phyloP scores from a whole-genome alignment of 129 eudicot genomes.

The Saposhnikovia divaricata region DNA sequence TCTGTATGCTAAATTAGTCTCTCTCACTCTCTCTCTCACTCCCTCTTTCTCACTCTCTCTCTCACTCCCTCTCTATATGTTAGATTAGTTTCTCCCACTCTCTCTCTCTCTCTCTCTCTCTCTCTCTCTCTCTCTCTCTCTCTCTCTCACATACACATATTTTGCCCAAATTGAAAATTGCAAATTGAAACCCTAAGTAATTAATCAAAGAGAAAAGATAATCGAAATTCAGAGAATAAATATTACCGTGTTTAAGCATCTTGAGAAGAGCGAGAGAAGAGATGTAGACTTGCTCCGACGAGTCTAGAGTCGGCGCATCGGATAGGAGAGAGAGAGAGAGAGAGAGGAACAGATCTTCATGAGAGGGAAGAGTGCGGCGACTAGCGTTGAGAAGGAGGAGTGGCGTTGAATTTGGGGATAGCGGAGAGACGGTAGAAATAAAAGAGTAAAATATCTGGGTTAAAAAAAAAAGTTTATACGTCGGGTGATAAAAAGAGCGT shows the following conservation, averaged over 20 bases:
- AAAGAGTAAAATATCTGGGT: too few species aligned
- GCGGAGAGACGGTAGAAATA: too few species aligned
- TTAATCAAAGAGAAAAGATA: neutral
- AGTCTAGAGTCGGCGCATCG: conserved; percentile 83
- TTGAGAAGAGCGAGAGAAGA: conserved; percentile 89
- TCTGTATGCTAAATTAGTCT: too few species aligned
- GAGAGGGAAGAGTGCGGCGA: too few species aligned
- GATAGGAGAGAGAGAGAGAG: too few species aligned
- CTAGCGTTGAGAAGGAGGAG: too few species aligned
- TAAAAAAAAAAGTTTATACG: too few species aligned
- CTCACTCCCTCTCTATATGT: conserved; percentile 22
- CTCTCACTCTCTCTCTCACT: neutral
- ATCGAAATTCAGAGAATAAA: neutral
- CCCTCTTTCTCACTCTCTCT: neutral
- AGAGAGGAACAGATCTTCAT: too few species aligned
- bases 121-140: conserved; percentile 65
- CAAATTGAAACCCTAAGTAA: conserved; percentile 17
- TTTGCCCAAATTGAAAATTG: neutral
- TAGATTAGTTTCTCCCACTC: conserved; percentile 89
- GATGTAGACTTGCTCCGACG: conserved; percentile 94
- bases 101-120: conserved; percentile 46
- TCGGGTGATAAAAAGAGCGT: too few species aligned
- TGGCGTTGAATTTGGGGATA: too few species aligned
- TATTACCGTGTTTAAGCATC: conserved; percentile 86
- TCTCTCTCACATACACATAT: neutral